Base-by-base conservation (phyloP, 1,284 basidiomycete genomes). In the Vanrija humicola region DNA sequence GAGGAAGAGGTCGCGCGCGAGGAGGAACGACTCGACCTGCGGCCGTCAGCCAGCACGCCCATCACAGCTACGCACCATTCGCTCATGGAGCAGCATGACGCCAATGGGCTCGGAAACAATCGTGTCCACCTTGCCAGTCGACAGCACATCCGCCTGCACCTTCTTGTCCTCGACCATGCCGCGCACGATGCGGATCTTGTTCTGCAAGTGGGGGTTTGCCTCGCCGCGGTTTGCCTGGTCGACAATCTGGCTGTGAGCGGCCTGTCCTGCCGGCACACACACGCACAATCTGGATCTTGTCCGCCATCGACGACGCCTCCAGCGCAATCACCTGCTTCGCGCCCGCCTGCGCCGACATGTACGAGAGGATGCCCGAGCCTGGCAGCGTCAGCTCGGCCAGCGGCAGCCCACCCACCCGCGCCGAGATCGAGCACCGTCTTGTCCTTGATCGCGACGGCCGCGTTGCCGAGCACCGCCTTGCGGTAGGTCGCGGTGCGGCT, bases 101-200 rank as follows among this genome's bases (percentile, higher is more conserved):
- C 79, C 79, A 12, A 81, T 77, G 25, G 79, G 80, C 61, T 81
- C 80, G 3, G 78, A 79, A n/a, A 81, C 73, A 48, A 81, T 78
- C 26, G 79, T 80, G 58, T 81, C 80, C 23, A 80, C 79, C 62
- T 77, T 69, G 23, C 68, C 75, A 38, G 61, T 62, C 39, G 53
- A 21, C 46, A 76, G 54, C 8, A 74, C 72, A 19, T 70, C 57
- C 8, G 61, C 57, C 60, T 76, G 72, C 9, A 72, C 64, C 12
- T 61, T 57, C 38, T 65, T 57, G 50, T 73, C 67, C 58, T 76
- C 74, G 18, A 76, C 73, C 72, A 74, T 73, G 16, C 72, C 74
- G 28, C 65, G 57, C 23, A 74, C 74, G 25, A 76, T 62, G 19
- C 70, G 60, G 40, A 76, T 66, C 50, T 61, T 61, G 51, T 66